phyloP scores from a whole-genome alignment of 2,329 filamentous ascomycete genomes.

The Aspergillus sp. region DNA sequence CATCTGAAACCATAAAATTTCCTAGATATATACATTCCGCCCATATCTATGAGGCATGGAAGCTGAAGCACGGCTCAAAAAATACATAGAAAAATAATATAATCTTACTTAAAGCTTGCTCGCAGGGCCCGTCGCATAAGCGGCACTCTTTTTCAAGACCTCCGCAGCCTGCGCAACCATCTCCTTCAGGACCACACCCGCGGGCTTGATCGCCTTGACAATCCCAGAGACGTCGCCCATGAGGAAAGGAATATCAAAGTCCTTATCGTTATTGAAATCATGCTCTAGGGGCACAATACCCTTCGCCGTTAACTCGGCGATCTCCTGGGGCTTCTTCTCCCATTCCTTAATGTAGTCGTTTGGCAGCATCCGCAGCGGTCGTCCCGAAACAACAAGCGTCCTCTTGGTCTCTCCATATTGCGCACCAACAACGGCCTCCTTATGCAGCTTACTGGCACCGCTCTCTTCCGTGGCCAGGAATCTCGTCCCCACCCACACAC shows the following conservation, averaged over 20 bases:
- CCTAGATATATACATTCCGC: not conserved
- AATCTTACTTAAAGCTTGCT: constrained; percentile 49
- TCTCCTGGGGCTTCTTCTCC: constrained; percentile 73
- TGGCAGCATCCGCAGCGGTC: constrained; percentile 75
- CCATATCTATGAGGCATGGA: not conserved
- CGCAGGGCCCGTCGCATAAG: constrained; percentile 53
- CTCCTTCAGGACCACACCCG: constrained; percentile 79
- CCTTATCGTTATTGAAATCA: constrained; percentile 78
- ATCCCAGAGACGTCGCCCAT: constrained; percentile 92
- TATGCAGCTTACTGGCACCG: constrained; percentile 77
- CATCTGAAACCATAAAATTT: constrained; percentile 14
- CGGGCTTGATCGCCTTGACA: constrained; percentile 75
- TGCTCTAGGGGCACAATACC: constrained; percentile 80
- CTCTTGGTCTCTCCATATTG: constrained; percentile 76
- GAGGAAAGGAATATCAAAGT: constrained; percentile 81
- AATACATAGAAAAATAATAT: not conserved
- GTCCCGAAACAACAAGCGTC: constrained; percentile 78
- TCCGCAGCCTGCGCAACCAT: constrained; percentile 79
- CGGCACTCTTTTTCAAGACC: constrained; percentile 62
- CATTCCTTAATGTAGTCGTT: constrained; percentile 83
- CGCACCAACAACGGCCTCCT: constrained; percentile 78
- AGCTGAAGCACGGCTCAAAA: not conserved
- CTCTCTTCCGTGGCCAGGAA: constrained; percentile 85
- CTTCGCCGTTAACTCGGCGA: constrained; percentile 70
- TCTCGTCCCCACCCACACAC: constrained; percentile 91